These are phyloP conservation scores for Domatiomyces catenatus DNA, from an alignment of 2,329 filamentous ascomycete species.

Conservation along the genomic window DNA sequence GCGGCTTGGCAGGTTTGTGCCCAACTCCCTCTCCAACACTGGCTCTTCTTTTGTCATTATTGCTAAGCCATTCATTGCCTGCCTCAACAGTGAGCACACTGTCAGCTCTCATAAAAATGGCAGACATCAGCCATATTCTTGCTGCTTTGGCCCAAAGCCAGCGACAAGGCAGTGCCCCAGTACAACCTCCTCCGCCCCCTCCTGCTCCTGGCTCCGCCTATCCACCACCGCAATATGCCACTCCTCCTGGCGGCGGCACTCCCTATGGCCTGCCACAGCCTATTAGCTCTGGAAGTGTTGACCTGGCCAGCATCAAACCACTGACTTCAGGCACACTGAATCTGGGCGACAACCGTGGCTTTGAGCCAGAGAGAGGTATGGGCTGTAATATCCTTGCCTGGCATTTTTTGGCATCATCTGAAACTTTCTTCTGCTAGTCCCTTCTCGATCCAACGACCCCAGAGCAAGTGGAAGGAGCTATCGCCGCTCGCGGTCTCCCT, in stretches of 20 bases:
- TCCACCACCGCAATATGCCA: conserved; percentile 30
- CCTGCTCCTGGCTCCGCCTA: conserved; percentile 24
- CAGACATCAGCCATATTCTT: conserved; percentile 36
- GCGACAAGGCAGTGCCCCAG: conserved; percentile 32
- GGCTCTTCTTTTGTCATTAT: neutral
- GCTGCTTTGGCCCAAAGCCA: conserved; percentile 37
- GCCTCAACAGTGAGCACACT: neutral
- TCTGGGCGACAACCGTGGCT: conserved; percentile 40
- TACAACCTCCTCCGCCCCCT: conserved; percentile 23
- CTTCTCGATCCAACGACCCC: conserved; percentile 8
- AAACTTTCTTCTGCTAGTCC: neutral
- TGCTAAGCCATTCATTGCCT: neutral
- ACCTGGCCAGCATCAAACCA: conserved; percentile 66
- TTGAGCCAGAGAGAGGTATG: conserved; percentile 28
- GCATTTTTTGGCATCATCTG: neutral
- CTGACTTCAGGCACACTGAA: conserved; percentile 67
- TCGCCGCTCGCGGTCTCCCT: conserved; percentile 47
- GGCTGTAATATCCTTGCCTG: neutral
- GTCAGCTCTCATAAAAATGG: conserved; percentile 3
- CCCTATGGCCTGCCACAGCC: conserved; percentile 29
- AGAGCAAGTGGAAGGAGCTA: conserved; percentile 37
- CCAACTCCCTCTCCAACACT: neutral
- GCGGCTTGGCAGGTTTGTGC: neutral
- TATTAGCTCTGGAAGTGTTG: conserved; percentile 52
- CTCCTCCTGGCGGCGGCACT: conserved; percentile 25